Evolutionary conservation across 192 early-diverging fungal genomes (phyloP), one percentile per base, ranked within the genome.

Genomic region (Cetraspora pellucida): DNA sequence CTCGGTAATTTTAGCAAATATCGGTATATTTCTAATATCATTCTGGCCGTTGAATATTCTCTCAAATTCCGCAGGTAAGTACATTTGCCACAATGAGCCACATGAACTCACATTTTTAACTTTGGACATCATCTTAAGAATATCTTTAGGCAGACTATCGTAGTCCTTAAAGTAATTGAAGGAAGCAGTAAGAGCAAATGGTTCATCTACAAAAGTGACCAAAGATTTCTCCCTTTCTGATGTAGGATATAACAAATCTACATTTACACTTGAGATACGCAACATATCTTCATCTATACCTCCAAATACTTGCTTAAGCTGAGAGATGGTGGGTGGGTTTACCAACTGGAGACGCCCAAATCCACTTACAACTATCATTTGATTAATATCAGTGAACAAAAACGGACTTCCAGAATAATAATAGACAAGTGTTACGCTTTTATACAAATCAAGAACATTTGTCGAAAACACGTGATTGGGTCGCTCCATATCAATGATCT

Each of bases 41-140:
- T 8, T 13, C 25, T 52, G 9, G 6, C 45, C 67, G 49, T 70
- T 28, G 28, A 70, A 70, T 1, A 70, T 70, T 70, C 23, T 45
- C 49, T 21, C n/a, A 70, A 70, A 70, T 8, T 70, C 67, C 7
- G 27, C 21, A 49, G 67, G n/a, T 70, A 70, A 30, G 27, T 70
- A 70, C 25, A 13, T 50, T 52, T 70, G 25, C 45, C 67, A 70
- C 5, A 70, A 10, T 28, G 10, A 47, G 0, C 45, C 67, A 6
- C 45, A 70, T 70, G 67, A 2, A 49, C 67, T 70, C 1, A 11
- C 0, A 52, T 70, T 28, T 49, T 52, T 31, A 14, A 6, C 67
- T 28, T 21, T 28, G 17, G 67, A 70, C 47, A 70, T 70, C 21
- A 49, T 70, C 3, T 16, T 7, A 0, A 70, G 46, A 31, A 70